Percentiles rank a stretch among this genome's conserved stretches.
Evolutionary conservation across 257 asterid genomes (phyloP).

Genomic region (Ajuga chamaepitys): DNA sequence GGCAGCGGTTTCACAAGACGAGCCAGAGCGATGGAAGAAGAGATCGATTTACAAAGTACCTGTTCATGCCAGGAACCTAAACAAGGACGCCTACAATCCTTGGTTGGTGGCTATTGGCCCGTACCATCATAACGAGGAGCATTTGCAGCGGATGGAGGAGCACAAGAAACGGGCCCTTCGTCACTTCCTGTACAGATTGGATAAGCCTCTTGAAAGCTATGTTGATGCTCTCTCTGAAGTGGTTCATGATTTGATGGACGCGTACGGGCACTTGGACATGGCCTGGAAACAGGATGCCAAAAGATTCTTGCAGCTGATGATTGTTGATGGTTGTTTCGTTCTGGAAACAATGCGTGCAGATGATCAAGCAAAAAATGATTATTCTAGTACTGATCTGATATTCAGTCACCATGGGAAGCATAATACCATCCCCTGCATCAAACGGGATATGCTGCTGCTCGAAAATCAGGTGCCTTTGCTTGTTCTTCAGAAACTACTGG

Average conservation of each 20-base stretch:
- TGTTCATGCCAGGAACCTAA: not conserved
- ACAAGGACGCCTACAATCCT: not conserved
- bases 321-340: constrained; percentile 23
- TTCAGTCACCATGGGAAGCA: constrained; percentile 20
- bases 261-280: constrained; percentile 19
- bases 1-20: not conserved
- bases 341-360: constrained; percentile 14
- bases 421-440: constrained; percentile 12
- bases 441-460: constrained; percentile 21
- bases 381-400: constrained; percentile 18
- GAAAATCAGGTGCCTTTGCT: constrained; percentile 17
- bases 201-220: not conserved
- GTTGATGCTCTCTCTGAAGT: not conserved
- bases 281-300: not conserved
- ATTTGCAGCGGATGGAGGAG: constrained; percentile 20
- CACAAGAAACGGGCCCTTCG: constrained; percentile 33
- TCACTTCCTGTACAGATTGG: constrained; percentile 18
- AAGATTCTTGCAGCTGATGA: constrained; percentile 17
- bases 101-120: constrained; percentile 2
- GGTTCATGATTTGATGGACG: constrained; percentile 16
- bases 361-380: not conserved
- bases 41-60: constrained; percentile 1
- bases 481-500: constrained; percentile 5
- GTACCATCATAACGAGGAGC: not conserved
- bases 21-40: not conserved